Percentiles rank a stretch among this genome's conserved stretches.
These are phyloP conservation scores for Keithomyces neogunnii DNA, from an alignment of 2,329 filamentous ascomycete genomes.

Conservation along the genomic window DNA sequence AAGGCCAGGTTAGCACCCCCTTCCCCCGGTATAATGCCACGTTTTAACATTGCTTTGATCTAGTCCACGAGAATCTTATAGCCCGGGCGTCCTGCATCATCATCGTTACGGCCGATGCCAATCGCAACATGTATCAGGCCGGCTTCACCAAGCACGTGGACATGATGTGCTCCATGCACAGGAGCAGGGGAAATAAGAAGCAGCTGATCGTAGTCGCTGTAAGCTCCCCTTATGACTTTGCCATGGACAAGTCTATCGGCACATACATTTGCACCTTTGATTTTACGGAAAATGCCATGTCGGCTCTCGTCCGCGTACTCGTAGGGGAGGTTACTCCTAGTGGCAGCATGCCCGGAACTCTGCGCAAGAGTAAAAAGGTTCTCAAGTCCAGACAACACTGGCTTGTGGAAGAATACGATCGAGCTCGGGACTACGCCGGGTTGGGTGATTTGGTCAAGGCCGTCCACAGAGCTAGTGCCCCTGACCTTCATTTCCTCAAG, in stretches of 20 bases:
- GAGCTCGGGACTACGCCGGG: slow-evolving; percentile 63
- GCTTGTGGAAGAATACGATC: slow-evolving; percentile 85
- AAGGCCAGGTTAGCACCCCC: slow-evolving; percentile 49
- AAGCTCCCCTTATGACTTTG: slow-evolving; percentile 94
- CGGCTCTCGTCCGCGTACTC: slow-evolving; percentile 72
- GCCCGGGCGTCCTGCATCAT: slow-evolving; percentile 82
- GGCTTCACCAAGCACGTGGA: slow-evolving; percentile 94
- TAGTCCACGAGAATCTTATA: slow-evolving; percentile 84
- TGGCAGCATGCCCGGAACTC: slow-evolving; percentile 59
- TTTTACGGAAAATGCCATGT: slow-evolving; percentile 87
- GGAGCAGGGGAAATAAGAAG: slow-evolving; percentile 72
- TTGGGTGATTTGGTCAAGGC: slow-evolving; percentile 68
- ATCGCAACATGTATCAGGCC: slow-evolving; percentile 86
- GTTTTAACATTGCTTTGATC: background rate
- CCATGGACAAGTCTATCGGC: slow-evolving; percentile 80
- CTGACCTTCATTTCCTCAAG: slow-evolving; percentile 60
- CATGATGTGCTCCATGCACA: slow-evolving; percentile 85
- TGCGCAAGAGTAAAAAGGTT: slow-evolving; percentile 79
- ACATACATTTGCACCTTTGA: slow-evolving; percentile 96
- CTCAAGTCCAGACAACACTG: slow-evolving; percentile 88
- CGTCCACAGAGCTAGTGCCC: slow-evolving; percentile 58
- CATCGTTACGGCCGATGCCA: slow-evolving; percentile 87
- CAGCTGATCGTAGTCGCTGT: slow-evolving; percentile 85
- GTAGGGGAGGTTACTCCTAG: slow-evolving; percentile 63
- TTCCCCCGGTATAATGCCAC: background rate